These are phyloP conservation scores for Claviceps capensis DNA, from an alignment of 2,329 filamentous ascomycete species.

Conservation along the genomic window DNA sequence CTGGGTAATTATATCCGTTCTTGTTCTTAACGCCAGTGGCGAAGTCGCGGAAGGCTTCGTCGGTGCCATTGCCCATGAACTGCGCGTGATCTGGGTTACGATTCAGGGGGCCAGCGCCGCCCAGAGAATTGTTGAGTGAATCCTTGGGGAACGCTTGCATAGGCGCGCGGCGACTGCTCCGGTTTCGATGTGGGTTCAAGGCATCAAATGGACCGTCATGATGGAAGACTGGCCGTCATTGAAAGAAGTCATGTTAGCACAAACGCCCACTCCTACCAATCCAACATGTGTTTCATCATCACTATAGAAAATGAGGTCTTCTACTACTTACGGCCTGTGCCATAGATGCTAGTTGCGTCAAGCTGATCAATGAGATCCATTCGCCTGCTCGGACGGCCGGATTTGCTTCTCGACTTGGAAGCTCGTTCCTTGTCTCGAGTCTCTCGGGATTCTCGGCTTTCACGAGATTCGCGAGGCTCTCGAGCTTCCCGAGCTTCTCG, in stretches of 20 bases:
- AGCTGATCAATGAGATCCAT: conserved; percentile 93
- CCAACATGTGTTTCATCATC: background rate
- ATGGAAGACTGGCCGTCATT: conserved; percentile 59
- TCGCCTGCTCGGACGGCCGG: conserved; percentile 33
- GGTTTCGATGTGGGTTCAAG: conserved; percentile 86
- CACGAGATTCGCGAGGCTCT: conserved; percentile 25
- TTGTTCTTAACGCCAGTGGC: conserved; percentile 26
- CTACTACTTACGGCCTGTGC: conserved; percentile 61
- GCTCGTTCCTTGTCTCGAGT: conserved; percentile 25
- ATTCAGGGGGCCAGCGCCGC: conserved; percentile 76
- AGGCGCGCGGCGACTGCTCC: conserved; percentile 68
- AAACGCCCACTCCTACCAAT: no score
- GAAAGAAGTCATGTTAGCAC: background rate
- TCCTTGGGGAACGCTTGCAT: conserved; percentile 95
- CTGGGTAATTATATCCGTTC: conserved; percentile 12
- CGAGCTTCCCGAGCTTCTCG: conserved; percentile 8
- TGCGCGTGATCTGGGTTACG: conserved; percentile 67
- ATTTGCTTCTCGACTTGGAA: conserved; percentile 32
- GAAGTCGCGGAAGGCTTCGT: conserved; percentile 82
- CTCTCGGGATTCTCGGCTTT: conserved; percentile 32
- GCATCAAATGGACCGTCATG: conserved; percentile 97
- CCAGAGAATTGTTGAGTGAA: conserved; percentile 82
- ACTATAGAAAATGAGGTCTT: background rate
- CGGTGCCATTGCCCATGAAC: conserved; percentile 68
- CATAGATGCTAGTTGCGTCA: conserved; percentile 92